Evolutionary conservation across 73 alveolate genomes (phyloP).

Genomic region (Paramecium octaurelia): DNA sequence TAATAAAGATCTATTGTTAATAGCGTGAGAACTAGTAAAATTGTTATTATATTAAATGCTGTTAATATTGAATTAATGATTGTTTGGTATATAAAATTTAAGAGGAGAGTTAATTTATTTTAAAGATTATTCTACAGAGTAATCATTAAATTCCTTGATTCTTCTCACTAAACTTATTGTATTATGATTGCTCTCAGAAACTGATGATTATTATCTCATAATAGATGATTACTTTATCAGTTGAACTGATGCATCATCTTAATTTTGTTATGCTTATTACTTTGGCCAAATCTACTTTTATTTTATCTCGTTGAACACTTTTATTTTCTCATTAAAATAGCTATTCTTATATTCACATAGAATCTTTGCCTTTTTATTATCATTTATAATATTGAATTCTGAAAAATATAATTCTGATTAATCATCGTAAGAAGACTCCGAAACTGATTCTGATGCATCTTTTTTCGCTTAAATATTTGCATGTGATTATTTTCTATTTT

Average conservation of each 20-base stretch:
- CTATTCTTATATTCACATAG: neutral
- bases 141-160: neutral
- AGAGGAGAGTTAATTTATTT: neutral
- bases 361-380: neutral
- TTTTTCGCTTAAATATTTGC: neutral
- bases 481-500: neutral
- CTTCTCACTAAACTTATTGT: neutral
- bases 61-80: neutral
- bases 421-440: neutral
- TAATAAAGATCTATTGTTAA: neutral
- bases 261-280: neutral
- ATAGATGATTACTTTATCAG: neutral
- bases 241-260: neutral
- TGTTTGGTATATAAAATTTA: neutral
- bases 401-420: neutral
- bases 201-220: neutral
- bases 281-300: neutral
- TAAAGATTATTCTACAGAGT: neutral
- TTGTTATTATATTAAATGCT: neutral
- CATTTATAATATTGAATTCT: neutral
- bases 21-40: neutral
- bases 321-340: slow-evolving; percentile 6
- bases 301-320: neutral
- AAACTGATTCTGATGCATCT: neutral
- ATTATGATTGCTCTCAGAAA: neutral